Percentiles rank a stretch among this genome's conserved stretches.
Evolutionary conservation across 208 protist genomes (phyloP).

Genomic region (Wallacemonas collosoma): DNA sequence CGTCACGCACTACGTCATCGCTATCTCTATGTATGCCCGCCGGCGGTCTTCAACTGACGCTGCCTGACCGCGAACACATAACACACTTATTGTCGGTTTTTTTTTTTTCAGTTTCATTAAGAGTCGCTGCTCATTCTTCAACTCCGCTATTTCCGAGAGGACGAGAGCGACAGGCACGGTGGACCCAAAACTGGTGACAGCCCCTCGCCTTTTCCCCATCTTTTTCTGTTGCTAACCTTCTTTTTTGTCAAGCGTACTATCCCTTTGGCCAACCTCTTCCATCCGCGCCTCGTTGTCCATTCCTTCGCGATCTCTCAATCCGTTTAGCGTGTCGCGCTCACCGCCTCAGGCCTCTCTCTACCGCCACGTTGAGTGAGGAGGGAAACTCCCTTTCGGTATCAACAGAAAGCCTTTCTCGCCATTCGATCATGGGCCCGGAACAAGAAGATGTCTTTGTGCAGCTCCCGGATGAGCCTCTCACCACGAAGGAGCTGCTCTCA

Average conservation of each 20-base stretch:
- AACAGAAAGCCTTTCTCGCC: neutral
- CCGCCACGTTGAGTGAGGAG: no score
- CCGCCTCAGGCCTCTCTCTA: no score
- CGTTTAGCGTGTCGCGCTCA: no score
- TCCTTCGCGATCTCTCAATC: no score
- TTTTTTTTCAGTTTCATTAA: neutral
- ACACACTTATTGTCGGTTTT: neutral
- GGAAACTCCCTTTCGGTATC: neutral
- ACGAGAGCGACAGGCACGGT: no score
- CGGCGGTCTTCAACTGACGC: neutral
- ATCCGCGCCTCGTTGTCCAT: no score
- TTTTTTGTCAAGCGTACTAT: no score
- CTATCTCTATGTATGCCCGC: neutral
- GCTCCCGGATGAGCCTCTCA: constrained; percentile 21
- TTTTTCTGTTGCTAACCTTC: no score
- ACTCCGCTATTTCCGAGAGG: neutral
- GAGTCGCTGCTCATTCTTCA: neutral
- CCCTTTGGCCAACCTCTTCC: no score
- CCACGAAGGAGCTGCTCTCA: constrained; percentile 25
- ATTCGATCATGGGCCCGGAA: neutral
- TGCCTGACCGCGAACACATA: neutral
- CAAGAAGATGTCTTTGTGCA: constrained; percentile 10
- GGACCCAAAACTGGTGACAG: no score
- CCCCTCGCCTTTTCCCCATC: no score
- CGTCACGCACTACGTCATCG: no score